Evolutionary conservation across 2,329 filamentous ascomycete genomes (phyloP), one percentile per base, ranked within the genome.

Genomic region (Acephala macrosclerotiorum): DNA sequence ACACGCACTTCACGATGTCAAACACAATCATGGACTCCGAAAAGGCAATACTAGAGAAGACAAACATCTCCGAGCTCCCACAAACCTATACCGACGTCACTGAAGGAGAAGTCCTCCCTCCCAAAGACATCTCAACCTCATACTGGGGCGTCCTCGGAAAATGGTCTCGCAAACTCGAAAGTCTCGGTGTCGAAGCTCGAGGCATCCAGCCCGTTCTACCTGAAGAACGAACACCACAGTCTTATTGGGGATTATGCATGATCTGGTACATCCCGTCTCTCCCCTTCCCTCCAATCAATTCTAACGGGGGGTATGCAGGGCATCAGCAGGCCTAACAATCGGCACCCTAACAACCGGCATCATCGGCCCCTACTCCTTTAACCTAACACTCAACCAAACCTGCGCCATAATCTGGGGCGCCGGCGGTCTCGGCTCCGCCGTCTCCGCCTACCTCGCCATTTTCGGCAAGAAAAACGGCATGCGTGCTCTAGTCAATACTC

Each of bases 171-270:
- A 58, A 58, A 40, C 55, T 58, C 55, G 53, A 56, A 22, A 56
- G 53, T 35, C 53, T 56, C 18, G 53, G 53, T 35, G 53, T 56
- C 22, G 63, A 65, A 58, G 51, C 58, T 40, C 29, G 58, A 66
- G 59, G 53, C 18, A 66, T 66, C 26, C 53, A 59, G 33, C 40
- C 49, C 5, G 51, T 65, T 35, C 8, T 51, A 47, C 58, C 59
- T 7, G 58, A 53, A 25, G 53, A 59, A 49, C 42, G 62, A 33
- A 29, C 22, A n/a, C 42, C 47, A n/a, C 59, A 58, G 26, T 65
- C 58, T 22, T 56, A 57, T 7, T 58, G 51, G 51, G 61, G 61
- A 20, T 26, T 63, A 9, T 63, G 33, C 26, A 26, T 58, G 53
- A 61, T 58, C 25, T 45, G 53, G 53, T 56, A 56, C 6, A 18